Percentiles rank a stretch among this genome's conserved stretches.
These are phyloP conservation scores for Lichtheimia ramosa DNA, from an alignment of 371 early-diverging fungal species.

Conservation along the genomic window DNA sequence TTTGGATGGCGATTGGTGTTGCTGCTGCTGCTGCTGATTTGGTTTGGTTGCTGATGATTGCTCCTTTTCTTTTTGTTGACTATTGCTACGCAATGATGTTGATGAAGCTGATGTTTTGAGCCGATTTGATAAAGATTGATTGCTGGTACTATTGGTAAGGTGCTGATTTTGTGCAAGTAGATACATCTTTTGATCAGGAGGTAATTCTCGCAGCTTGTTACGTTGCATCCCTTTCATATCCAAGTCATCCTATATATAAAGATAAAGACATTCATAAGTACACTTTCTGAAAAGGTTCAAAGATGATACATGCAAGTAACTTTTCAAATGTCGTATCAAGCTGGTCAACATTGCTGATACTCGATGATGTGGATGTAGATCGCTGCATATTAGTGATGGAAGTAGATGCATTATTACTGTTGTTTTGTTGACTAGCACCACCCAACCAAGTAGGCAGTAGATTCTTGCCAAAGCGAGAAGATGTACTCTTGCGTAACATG, in stretches of 20 bases:
- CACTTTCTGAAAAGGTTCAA: background rate
- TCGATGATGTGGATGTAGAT: background rate
- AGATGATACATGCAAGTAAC: constrained; percentile 12
- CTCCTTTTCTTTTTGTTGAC: constrained; percentile 9
- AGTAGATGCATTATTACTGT: background rate
- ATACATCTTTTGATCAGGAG: constrained; percentile 48
- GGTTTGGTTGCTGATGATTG: background rate
- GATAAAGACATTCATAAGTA: background rate
- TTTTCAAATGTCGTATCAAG: constrained; percentile 10
- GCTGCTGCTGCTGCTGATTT: constrained; percentile 1
- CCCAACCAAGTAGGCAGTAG: constrained; percentile 43
- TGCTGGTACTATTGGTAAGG: constrained; percentile 24
- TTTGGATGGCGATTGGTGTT: background rate
- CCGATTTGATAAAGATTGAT: background rate
- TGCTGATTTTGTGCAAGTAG: constrained; percentile 55
- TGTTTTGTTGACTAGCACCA: constrained; percentile 2
- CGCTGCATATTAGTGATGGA: background rate
- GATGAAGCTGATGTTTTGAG: constrained; percentile 14
- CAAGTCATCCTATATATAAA: constrained; percentile 46
- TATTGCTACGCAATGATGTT: constrained; percentile 16
- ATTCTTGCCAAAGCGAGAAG: constrained; percentile 43
- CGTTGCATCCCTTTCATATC: constrained; percentile 56
- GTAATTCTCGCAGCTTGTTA: constrained; percentile 51
- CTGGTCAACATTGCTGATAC: background rate
- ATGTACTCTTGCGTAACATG: constrained; percentile 26